Base-by-base conservation (phyloP, 164 flowering plant species). In the Sedum album region DNA sequence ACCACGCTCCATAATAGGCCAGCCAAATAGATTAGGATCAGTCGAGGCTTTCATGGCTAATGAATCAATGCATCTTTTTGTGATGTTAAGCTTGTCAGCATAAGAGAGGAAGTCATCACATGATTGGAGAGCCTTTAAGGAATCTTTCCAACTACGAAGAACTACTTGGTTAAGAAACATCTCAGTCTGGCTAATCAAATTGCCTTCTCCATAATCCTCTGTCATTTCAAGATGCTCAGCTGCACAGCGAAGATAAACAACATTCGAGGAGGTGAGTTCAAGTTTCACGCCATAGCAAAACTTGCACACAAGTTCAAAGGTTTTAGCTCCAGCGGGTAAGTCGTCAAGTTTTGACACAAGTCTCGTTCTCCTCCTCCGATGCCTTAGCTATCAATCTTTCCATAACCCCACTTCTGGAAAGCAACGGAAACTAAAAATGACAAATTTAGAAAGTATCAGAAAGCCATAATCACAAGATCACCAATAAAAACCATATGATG, bases 251-350 rank as follows among this genome's bases (percentile, higher is more conserved):
- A 93, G 88, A 80, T 77, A 78, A 31, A 88, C 94, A 74, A 89
- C 94, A 79, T 90, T 93, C 46, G 91, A 80, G 26, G 97, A 84
- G 41, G 93, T 91, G 26, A 93, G 88, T 71, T 93, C 98, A 33
- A 89, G 86, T 71, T 91, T 93, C 51, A 91, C 91, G 11, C 98
- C 96, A 68, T 93, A 93, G 70, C 98, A 93, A 80, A 93, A 89
- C 77, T 87, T 91, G 51, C 96, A 96, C 14, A 93, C 89, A 20
- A 88, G 86, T 77, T 91, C 97, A 73, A 91, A 93, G 31, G 90
- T 83, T 76, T 86, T 91, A 30, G 91, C 81, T 7, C 97, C 97
- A 49, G 93, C 94, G 21, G 98, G 97, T 51, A 89, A 68, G 66
- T 86, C 84, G 20, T 83, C 77, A 38, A 89, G 83, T 41, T 70